phyloP scores from a whole-genome alignment of 192 early-diverging fungal genomes.

The Gonapodya prolifera region DNA sequence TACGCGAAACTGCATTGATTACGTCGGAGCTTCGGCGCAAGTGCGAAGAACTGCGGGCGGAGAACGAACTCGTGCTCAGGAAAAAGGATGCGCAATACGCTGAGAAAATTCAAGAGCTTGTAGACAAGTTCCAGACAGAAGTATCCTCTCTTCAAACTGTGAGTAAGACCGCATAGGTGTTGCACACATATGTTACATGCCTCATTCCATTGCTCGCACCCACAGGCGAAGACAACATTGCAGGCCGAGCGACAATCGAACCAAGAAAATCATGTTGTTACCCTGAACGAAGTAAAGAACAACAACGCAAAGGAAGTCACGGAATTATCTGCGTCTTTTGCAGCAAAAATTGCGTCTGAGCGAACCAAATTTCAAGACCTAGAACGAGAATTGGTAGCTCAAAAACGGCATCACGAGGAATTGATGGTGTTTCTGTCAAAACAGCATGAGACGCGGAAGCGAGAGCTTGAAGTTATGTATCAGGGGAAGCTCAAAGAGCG shows the following conservation, averaged over 20 bases:
- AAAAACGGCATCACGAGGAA: neutral
- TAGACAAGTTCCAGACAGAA: slow-evolving; percentile 33
- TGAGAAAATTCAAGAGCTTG: slow-evolving; percentile 43
- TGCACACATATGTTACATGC: neutral
- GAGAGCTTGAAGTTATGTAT: neutral
- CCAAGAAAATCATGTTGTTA: neutral
- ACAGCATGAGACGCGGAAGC: neutral
- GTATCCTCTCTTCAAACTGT: slow-evolving; percentile 11
- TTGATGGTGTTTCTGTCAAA: neutral
- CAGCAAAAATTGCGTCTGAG: neutral
- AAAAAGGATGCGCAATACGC: slow-evolving; percentile 48
- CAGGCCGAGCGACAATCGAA: neutral
- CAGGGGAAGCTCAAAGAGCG: neutral
- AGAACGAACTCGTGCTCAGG: slow-evolving; percentile 48
- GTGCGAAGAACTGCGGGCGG: slow-evolving; percentile 43
- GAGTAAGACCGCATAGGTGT: neutral
- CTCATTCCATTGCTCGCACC: neutral
- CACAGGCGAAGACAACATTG: neutral
- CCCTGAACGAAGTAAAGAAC: neutral
- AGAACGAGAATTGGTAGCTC: neutral
- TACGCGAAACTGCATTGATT: slow-evolving; percentile 35
- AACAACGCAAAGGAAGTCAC: neutral
- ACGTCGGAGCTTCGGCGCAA: slow-evolving; percentile 29
- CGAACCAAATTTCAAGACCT: neutral
- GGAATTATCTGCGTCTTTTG: neutral